Evolutionary conservation across 371 early-diverging fungal genomes (phyloP), one percentile per base, ranked within the genome.

Genomic region (Capillidium heterosporum): DNA sequence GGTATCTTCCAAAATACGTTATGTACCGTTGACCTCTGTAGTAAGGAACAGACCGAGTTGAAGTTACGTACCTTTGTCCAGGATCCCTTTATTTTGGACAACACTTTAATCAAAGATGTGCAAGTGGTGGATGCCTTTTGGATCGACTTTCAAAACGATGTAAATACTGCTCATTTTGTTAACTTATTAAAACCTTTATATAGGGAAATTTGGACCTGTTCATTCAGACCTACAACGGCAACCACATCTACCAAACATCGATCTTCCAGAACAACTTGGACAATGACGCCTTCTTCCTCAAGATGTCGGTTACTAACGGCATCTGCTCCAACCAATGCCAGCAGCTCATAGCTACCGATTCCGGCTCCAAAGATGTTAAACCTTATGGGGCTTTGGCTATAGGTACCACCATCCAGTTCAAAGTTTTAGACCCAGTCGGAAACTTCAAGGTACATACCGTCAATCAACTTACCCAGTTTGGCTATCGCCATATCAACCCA

Each of bases 251-350:
- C 52, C 39, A 64, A 10, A 60, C 67, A 51, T 56, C 69, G 58
- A 60, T 62, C 52, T 68, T 90, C 26, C 76, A 82, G 62, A 92
- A 94, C 65, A 87, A 88, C 61, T 87, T 76, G 58, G 87, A 82
- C 61, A 88, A 83, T 58, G 95, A 95, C 64, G 93, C 93, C 0
- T 92, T 93, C 59, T 95, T 95, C 65, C 65, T 93, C 54, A 91
- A 92, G 62, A 77, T 89, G 0, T 61, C 88, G 23, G 79, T 84
- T 0, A 76, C 81, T 26, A 87, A 87, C 61, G 86, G 87, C 7
- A 86, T 84, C 0, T 81, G 82, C 59, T 73, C 81, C 10, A 73
- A 66, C 2, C 67, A 71, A 63, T 81, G 71, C 48, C 72, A 72
- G 2, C 2, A 35, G 32, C 39, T 49, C 41, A 63, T 46, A 31